Evolutionary conservation across 1,284 basidiomycete species (phyloP).

Genomic region (Tilletia caries): DNA sequence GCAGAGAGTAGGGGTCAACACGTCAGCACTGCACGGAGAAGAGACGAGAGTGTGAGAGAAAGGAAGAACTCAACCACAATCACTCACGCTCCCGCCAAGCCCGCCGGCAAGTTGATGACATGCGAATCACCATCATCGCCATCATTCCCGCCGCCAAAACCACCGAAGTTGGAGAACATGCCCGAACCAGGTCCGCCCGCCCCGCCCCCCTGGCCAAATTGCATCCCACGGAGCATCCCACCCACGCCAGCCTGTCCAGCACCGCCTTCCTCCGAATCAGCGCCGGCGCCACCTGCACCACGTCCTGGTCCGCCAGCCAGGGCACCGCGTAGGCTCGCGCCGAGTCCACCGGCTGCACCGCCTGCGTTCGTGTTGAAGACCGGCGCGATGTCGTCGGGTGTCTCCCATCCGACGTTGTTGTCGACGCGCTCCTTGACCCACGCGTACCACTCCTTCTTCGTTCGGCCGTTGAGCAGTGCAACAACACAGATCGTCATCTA

Average conservation of each 20-base stretch:
- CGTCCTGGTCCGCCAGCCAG: conserved; percentile 16
- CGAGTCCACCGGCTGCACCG: conserved; percentile 13
- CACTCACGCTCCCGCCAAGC: conserved; percentile 33
- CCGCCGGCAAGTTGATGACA: conserved; percentile 32
- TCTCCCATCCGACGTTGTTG: conserved; percentile 67
- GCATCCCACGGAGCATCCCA: conserved; percentile 2
- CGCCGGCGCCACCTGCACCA: neutral
- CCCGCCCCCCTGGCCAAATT: conserved; percentile 23
- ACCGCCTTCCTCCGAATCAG: neutral
- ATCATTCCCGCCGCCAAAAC: conserved; percentile 35
- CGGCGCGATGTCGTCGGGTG: conserved; percentile 59
- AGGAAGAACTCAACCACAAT: neutral
- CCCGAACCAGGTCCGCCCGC: conserved; percentile 26
- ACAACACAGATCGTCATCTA: conserved; percentile 89
- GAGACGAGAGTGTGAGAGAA: neutral
- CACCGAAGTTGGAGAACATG: conserved; percentile 47
- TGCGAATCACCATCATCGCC: conserved; percentile 26
- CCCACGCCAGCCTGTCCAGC: neutral
- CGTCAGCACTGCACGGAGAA: too few species aligned
- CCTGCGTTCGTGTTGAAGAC: conserved; percentile 61
- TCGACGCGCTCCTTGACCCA: conserved; percentile 87
- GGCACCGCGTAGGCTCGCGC: conserved; percentile 16
- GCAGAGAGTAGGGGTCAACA: neutral
- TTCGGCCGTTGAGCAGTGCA: conserved; percentile 79
- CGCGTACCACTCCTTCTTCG: conserved; percentile 84